These are phyloP conservation scores for Colletotrichum agaves DNA, from an alignment of 2,329 filamentous ascomycete species.

Conservation along the genomic window DNA sequence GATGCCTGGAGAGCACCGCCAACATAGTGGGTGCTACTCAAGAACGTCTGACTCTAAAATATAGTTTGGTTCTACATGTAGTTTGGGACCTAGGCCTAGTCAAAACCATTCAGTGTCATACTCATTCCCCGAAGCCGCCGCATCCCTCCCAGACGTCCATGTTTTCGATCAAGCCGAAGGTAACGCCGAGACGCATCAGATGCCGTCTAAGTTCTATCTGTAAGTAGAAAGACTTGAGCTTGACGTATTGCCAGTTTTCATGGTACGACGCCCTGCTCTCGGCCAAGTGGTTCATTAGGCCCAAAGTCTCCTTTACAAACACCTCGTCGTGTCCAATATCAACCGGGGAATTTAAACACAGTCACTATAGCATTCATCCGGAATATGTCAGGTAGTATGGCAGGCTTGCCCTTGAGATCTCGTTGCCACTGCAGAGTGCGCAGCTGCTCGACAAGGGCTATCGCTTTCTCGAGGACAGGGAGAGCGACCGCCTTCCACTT, in stretches of 20 bases:
- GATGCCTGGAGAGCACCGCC: too few species aligned
- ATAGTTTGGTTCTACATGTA: too few species aligned
- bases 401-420: constrained; percentile 1
- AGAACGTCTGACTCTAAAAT: too few species aligned
- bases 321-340: not conserved
- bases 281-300: not conserved
- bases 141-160: not conserved
- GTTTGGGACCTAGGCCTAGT: too few species aligned
- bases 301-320: not conserved
- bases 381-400: constrained; percentile 1
- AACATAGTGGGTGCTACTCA: too few species aligned
- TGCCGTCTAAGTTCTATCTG: not conserved
- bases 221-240: not conserved
- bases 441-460: not conserved
- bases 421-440: constrained; percentile 19
- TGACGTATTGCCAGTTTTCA: constrained; percentile 7
- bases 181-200: not conserved
- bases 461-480: not conserved
- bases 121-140: not conserved
- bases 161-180: not conserved
- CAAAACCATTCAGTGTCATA: not conserved
- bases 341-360: not conserved
- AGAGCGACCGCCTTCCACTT: constrained; percentile 15
- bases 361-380: constrained; percentile 1
- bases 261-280: not conserved